Percentiles rank a stretch among this genome's conserved stretches.
Evolutionary conservation across 2,329 filamentous ascomycete genomes (phyloP).

Genomic region (Talaromyces sp.): DNA sequence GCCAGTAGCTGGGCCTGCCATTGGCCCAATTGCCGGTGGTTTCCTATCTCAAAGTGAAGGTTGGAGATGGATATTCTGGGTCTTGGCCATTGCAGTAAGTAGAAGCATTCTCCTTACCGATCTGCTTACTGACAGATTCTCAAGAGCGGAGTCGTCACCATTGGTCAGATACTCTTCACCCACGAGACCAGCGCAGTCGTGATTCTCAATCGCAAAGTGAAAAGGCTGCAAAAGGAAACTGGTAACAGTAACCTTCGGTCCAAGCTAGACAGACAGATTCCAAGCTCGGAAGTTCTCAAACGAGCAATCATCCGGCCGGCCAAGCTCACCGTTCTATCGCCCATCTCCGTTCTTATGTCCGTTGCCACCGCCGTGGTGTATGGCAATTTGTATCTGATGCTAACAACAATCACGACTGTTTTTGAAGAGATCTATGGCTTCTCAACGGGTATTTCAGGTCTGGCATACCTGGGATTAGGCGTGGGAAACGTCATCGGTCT

Average conservation of each 20-base stretch:
- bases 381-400: conserved; percentile 53
- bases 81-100: conserved; percentile 29
- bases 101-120: background rate
- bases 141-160: conserved; percentile 33
- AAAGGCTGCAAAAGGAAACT: conserved; percentile 40
- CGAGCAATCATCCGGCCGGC: conserved; percentile 46
- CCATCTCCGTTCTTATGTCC: conserved; percentile 52
- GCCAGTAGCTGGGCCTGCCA: conserved; percentile 20
- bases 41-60: conserved; percentile 26
- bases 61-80: conserved; percentile 36
- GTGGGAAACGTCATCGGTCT: conserved; percentile 31
- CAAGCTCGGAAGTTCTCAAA: conserved; percentile 37
- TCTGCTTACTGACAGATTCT: conserved; percentile 6
- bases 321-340: conserved; percentile 43
- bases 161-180: conserved; percentile 32
- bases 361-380: conserved; percentile 54
- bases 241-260: conserved; percentile 32
- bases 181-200: conserved; percentile 42
- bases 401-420: conserved; percentile 52
- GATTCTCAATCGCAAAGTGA: conserved; percentile 41
- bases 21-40: conserved; percentile 29
- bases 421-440: conserved; percentile 51
- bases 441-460: conserved; percentile 37
- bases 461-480: conserved; percentile 48
- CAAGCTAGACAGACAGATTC: conserved; percentile 32